These are phyloP conservation scores for Quercus alba DNA, from an alignment of 306 rosid genomes.

Conservation along the genomic window DNA sequence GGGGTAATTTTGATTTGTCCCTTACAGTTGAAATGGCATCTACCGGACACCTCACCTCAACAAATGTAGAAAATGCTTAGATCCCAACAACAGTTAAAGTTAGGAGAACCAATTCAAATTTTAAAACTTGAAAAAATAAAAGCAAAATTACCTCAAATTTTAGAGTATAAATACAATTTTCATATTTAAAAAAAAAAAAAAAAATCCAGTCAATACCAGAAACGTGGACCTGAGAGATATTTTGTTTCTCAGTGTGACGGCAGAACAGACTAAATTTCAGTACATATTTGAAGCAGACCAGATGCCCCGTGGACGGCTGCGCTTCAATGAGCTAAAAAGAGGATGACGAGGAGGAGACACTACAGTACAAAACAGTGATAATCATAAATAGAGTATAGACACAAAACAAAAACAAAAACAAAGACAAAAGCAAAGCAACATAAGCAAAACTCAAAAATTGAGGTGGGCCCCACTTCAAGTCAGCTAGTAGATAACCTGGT, in stretches of 20 bases:
- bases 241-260: neutral
- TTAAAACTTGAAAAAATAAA: too few species aligned
- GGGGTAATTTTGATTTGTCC: too few species aligned
- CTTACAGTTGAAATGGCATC: too few species aligned
- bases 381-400: neutral
- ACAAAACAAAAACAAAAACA: neutral
- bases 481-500: conserved; percentile 45
- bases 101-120: too few species aligned
- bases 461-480: conserved; percentile 50
- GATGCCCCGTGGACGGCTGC: neutral
- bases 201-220: too few species aligned
- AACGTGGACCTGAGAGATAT: too few species aligned
- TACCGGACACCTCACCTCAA: too few species aligned
- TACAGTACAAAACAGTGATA: too few species aligned
- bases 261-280: neutral
- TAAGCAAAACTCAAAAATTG: neutral
- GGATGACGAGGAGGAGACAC: neutral
- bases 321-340: neutral
- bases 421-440: neutral
- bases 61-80: too few species aligned
- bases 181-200: neutral
- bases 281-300: neutral
- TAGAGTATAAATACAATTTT: too few species aligned
- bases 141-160: too few species aligned
- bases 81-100: too few species aligned